Conservation (phyloP, 2,329 filamentous ascomycete genomes). For the Stachybotrys chlorohalonatus region DNA sequence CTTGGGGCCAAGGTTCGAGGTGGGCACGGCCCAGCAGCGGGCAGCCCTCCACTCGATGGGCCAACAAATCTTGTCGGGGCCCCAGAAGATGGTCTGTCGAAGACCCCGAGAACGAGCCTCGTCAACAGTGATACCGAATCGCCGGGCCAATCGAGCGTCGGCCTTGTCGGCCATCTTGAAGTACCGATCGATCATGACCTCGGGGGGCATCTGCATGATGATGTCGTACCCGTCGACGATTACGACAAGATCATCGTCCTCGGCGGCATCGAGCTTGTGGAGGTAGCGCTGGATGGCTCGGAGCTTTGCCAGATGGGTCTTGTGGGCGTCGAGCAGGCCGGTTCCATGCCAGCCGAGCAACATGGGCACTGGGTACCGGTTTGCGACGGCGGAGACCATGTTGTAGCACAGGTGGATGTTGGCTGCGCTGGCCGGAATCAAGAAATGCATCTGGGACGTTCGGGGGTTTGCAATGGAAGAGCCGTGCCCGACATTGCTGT, state of each 20-base stretch:
- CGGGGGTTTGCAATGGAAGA: background rate
- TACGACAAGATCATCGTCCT: conserved; percentile 48
- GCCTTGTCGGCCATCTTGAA: conserved; percentile 42
- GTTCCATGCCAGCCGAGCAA: conserved; percentile 28
- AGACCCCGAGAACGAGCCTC: conserved; percentile 19
- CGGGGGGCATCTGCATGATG: conserved; percentile 56
- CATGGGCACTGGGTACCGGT: conserved; percentile 26
- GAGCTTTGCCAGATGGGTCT: conserved; percentile 30
- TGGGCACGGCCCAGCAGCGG: conserved; percentile 30
- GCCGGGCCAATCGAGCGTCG: conserved; percentile 39
- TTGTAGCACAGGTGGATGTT: conserved; percentile 29
- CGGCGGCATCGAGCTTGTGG: conserved; percentile 11
- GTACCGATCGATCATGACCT: conserved; percentile 55
- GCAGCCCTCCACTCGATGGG: conserved; percentile 23
- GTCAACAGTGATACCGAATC: conserved; percentile 32
- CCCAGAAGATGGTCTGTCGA: conserved; percentile 31
- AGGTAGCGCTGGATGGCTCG: conserved; percentile 26
- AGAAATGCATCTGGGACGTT: conserved; percentile 21
- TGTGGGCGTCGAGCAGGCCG: conserved; percentile 22
- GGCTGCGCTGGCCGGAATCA: conserved; percentile 26
- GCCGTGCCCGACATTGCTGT: background rate
- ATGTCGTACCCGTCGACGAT: conserved; percentile 56
- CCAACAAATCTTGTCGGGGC: conserved; percentile 35
- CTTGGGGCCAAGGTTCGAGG: conserved; percentile 18
- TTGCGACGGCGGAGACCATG: conserved; percentile 25